Conservation (phyloP, 768 basidiomycete species). For the Tylopilus felleus region DNA sequence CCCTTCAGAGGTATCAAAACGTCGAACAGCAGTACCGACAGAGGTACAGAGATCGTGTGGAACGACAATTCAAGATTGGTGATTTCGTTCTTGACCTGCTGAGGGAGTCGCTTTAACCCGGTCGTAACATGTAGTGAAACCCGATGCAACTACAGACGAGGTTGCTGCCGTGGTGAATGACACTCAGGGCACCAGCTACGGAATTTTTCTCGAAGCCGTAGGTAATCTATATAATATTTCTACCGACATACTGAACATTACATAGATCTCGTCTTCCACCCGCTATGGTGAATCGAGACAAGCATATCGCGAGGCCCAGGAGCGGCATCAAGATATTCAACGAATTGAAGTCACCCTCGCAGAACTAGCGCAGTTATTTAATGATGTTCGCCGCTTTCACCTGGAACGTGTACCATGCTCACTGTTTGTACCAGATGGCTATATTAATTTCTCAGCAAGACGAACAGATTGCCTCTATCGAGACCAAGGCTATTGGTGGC, state of each 20-base stretch:
- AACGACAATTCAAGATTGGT: conserved; percentile 79
- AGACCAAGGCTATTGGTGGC: conserved; percentile 59
- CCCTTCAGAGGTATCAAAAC: conserved; percentile 72
- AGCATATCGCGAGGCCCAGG: conserved; percentile 86
- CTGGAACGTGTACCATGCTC: background rate
- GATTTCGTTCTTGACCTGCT: conserved; percentile 4
- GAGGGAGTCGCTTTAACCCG: background rate
- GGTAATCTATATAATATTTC: background rate
- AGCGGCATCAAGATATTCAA: conserved; percentile 80
- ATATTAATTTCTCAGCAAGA: conserved; percentile 78
- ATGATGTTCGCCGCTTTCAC: conserved; percentile 51
- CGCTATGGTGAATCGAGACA: conserved; percentile 80
- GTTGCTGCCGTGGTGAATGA: conserved; percentile 66
- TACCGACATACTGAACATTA: background rate
- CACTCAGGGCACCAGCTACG: conserved; percentile 50
- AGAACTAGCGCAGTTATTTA: conserved; percentile 87
- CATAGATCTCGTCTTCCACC: conserved; percentile 68
- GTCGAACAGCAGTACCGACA: conserved; percentile 69
- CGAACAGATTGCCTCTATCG: conserved; percentile 61
- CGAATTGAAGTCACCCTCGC: conserved; percentile 83
- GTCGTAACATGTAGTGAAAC: conserved; percentile 57
- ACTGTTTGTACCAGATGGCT: conserved; percentile 55
- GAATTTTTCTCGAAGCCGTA: conserved; percentile 80
- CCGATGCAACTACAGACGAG: conserved; percentile 81
- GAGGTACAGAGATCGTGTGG: conserved; percentile 63